A percentile compares a stretch with the other conserved stretches of the same genome.
These are phyloP conservation scores for Vitis vinifera DNA, from an alignment of 164 flowering plant species.

Conservation along the genomic window ASM3070453v1 NC_081819.1:17702501-17703000, in stretches of 20 bases:
- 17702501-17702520: conserved; percentile 45
- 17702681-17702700: conserved; percentile 67
- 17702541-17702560: conserved; percentile 64
- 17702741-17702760: conserved; percentile 85
- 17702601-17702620: conserved; percentile 25
- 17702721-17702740: conserved; percentile 70
- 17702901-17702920: conserved; percentile 40
- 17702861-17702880: conserved; percentile 17
- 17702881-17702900: conserved; percentile 44
- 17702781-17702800: conserved; percentile 65
- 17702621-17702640: conserved; percentile 53
- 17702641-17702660: conserved; percentile 74
- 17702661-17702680: conserved; percentile 82
- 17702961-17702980: conserved; percentile 78
- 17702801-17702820: conserved; percentile 51
- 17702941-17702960: conserved; percentile 45
- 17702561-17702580: conserved; percentile 26
- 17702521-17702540: conserved; percentile 59
- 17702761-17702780: conserved; percentile 71
- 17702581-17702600: conserved; percentile 21
- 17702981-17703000: conserved; percentile 58
- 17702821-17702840: conserved; percentile 67
- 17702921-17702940: conserved; percentile 55
- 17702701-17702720: conserved; percentile 55
- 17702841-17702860: conserved; percentile 54